Evolutionary conservation across 139 green algal species (phyloP).

Genomic region (Coelastrella sp.): DNA sequence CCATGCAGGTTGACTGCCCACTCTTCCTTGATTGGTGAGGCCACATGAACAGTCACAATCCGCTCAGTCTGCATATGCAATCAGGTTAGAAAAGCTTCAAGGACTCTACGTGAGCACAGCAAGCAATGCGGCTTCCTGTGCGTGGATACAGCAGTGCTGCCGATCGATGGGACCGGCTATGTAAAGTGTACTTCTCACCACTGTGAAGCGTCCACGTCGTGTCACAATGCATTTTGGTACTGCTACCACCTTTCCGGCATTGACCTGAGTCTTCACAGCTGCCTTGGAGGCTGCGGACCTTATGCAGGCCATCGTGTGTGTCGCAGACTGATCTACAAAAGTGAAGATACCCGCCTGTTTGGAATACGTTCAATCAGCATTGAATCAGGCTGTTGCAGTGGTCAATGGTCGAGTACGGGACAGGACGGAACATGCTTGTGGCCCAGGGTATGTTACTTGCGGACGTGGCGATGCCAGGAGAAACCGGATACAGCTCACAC

Average conservation of each 20-base stretch:
- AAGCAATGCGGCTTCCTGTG: neutral
- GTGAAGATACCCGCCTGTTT: too few relatives aligned
- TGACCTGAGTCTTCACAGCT: slow-evolving; percentile 30
- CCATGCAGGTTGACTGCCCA: slow-evolving; percentile 54
- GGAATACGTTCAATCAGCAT: too few relatives aligned
- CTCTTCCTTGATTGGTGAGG: slow-evolving; percentile 60
- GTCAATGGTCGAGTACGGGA: too few relatives aligned
- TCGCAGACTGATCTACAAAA: too few relatives aligned
- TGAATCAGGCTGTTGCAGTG: too few relatives aligned
- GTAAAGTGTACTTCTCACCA: slow-evolving; percentile 41
- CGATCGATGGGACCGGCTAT: neutral
- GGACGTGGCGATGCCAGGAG: too few relatives aligned
- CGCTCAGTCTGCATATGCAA: slow-evolving; percentile 20
- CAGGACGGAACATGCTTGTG: too few relatives aligned
- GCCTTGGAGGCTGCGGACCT: slow-evolving; percentile 17
- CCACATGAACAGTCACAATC: slow-evolving; percentile 13
- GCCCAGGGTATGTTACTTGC: too few relatives aligned
- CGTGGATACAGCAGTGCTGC: neutral
- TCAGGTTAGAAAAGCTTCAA: neutral
- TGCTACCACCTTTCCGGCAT: slow-evolving; percentile 33
- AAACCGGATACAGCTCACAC: too few relatives aligned
- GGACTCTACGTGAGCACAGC: neutral
- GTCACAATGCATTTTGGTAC: neutral
- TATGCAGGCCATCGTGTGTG: neutral
- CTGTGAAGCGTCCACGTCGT: slow-evolving; percentile 37